phyloP scores from a whole-genome alignment of 352 stramenopile species.

The Globisporangium paddicum region DNA sequence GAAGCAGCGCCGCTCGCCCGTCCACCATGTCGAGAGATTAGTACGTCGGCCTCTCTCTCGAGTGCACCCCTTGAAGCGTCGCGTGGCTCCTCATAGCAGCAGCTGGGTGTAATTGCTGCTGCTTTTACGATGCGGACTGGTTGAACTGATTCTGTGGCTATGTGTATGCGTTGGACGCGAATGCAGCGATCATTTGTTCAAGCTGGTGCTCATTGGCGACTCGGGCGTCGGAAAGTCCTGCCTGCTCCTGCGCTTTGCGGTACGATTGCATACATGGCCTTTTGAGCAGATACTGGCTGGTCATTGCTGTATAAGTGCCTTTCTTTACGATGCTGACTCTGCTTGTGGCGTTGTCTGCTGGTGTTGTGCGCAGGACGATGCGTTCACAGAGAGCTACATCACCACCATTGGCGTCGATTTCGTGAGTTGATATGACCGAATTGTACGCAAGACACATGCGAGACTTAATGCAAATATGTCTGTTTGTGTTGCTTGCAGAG shows the following conservation, averaged over 20 bases:
- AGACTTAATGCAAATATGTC: neutral
- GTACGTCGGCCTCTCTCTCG: slow-evolving; percentile 23
- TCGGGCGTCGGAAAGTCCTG: slow-evolving; percentile 98
- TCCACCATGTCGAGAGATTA: slow-evolving; percentile 76
- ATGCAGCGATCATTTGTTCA: slow-evolving; percentile 94
- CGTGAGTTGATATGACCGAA: slow-evolving; percentile 42
- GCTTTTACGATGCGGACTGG: neutral
- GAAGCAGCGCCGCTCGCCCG: neutral
- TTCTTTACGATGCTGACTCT: neutral
- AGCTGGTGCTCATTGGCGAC: slow-evolving; percentile 98
- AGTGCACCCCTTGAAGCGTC: slow-evolving; percentile 6
- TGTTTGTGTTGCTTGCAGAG: slow-evolving; percentile 33
- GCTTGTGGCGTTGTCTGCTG: neutral
- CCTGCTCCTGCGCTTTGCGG: slow-evolving; percentile 95
- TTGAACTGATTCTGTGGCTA: neutral
- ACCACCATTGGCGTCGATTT: slow-evolving; percentile 95
- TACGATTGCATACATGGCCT: slow-evolving; percentile 20
- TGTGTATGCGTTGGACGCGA: neutral
- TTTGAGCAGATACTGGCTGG: neutral
- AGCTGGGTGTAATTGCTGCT: slow-evolving; percentile 5
- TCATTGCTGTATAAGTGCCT: neutral
- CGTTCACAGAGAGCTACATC: slow-evolving; percentile 98
- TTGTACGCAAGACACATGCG: neutral
- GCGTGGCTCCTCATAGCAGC: slow-evolving; percentile 8
- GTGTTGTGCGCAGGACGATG: slow-evolving; percentile 79